A percentile compares a stretch with the other conserved stretches of the same genome.
Conservation (phyloP, 495 filamentous ascomycete species). For the Xylaria telfairii region DNA sequence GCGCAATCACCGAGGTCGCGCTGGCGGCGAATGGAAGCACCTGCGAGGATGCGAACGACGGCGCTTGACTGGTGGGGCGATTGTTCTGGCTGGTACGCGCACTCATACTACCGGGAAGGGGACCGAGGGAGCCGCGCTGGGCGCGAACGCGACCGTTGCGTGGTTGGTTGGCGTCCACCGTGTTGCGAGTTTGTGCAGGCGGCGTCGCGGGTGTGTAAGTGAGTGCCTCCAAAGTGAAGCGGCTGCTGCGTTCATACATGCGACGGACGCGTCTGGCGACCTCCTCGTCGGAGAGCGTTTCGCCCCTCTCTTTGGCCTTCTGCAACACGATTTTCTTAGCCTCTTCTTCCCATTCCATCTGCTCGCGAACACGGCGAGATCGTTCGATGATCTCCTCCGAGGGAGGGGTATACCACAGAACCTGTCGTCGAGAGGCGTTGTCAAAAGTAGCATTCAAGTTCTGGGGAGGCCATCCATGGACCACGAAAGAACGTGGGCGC, state of each 20-base stretch:
- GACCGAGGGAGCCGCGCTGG: neutral
- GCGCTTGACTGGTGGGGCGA: neutral
- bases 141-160: neutral
- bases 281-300: neutral
- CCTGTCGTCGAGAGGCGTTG: neutral
- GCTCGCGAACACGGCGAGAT: neutral
- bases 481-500: neutral
- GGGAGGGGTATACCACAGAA: neutral
- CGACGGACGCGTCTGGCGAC: neutral
- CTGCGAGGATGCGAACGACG: neutral
- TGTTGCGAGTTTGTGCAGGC: neutral
- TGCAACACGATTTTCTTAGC: neutral
- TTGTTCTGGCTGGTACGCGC: neutral
- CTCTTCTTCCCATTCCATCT: neutral
- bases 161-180: too few species aligned
- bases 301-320: neutral
- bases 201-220: neutral
- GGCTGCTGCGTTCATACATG: constrained; percentile 15
- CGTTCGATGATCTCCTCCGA: constrained; percentile 1
- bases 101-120: neutral
- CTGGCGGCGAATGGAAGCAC: constrained; percentile 3
- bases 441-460: neutral
- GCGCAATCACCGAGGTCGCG: neutral
- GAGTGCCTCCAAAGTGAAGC: neutral
- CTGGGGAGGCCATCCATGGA: neutral